Percentiles rank a stretch among this genome's conserved stretches.
Conservation (phyloP, 2,329 filamentous ascomycete species). For the Dactylellina sp. region DNA sequence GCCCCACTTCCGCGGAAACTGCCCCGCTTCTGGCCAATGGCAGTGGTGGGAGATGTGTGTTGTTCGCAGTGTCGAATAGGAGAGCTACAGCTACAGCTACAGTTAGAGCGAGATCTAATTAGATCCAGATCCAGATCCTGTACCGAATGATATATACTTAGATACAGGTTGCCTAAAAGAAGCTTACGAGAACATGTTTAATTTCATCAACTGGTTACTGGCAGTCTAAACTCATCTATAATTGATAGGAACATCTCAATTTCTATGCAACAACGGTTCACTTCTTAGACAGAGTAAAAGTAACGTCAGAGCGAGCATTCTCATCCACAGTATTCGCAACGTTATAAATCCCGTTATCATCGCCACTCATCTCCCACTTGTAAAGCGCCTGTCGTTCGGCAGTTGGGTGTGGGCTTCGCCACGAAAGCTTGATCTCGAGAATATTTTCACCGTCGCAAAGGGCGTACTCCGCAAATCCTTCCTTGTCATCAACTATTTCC, state of each 20-base stretch:
- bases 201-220: too few species aligned
- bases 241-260: too few species aligned
- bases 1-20: conserved; percentile 19
- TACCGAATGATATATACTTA: too few species aligned
- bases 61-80: too few species aligned
- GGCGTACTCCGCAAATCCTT: conserved; percentile 33
- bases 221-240: too few species aligned
- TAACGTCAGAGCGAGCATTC: conserved; percentile 13
- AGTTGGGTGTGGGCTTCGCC: conserved; percentile 24
- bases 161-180: too few species aligned
- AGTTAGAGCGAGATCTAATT: too few species aligned
- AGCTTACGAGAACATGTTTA: too few species aligned
- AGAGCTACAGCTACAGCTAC: too few species aligned
- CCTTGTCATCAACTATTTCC: conserved; percentile 5
- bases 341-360: conserved; percentile 27
- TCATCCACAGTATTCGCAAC: conserved; percentile 28
- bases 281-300: conserved; percentile 39
- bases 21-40: conserved; percentile 5
- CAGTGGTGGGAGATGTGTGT: neutral
- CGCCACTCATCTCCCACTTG: conserved; percentile 29
- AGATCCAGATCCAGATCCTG: too few species aligned
- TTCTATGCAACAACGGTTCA: too few species aligned
- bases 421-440: conserved; percentile 37
- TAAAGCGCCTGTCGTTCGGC: conserved; percentile 5
- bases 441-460: conserved; percentile 43